A percentile compares a stretch with the other conserved stretches of the same genome.
Conservation (phyloP, 2,329 filamentous ascomycete species). For the Cordyceps militaris region DNA sequence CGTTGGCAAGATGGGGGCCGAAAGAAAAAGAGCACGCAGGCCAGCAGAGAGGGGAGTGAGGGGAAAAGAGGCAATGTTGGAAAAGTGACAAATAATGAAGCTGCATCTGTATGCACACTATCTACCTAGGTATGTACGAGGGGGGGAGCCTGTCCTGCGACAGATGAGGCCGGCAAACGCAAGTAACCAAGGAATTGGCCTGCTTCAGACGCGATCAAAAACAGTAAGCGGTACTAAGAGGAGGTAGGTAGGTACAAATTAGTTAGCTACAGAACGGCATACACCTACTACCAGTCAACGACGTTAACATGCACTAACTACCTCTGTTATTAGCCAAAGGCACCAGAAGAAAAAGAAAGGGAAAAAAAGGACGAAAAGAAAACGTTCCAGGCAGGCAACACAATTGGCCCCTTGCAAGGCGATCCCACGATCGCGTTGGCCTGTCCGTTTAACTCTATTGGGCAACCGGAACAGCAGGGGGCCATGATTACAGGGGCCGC, state of each 20-base stretch:
- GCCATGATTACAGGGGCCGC: not conserved
- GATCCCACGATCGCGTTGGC: slow-evolving; percentile 7
- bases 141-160: not conserved
- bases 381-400: not conserved
- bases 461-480: not conserved
- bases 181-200: not conserved
- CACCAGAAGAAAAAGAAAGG: not conserved
- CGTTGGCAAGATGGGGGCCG: not conserved
- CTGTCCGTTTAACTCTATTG: slow-evolving; percentile 3
- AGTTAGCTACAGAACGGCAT: not conserved
- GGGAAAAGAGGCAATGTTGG: not conserved
- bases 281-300: not conserved
- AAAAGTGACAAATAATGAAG: not conserved
- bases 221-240: not conserved
- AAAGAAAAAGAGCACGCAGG: not conserved
- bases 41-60: not conserved
- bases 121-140: not conserved
- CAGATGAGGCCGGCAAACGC: not conserved
- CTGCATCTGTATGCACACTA: not conserved
- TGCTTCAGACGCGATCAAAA: not conserved
- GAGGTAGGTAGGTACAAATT: too few species aligned
- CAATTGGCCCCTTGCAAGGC: not conserved
- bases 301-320: not conserved
- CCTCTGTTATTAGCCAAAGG: too few species aligned
- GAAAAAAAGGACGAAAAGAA: not conserved